Evolutionary conservation across 2,329 filamentous ascomycete species (phyloP).

Genomic region (Didymella pomorum): DNA sequence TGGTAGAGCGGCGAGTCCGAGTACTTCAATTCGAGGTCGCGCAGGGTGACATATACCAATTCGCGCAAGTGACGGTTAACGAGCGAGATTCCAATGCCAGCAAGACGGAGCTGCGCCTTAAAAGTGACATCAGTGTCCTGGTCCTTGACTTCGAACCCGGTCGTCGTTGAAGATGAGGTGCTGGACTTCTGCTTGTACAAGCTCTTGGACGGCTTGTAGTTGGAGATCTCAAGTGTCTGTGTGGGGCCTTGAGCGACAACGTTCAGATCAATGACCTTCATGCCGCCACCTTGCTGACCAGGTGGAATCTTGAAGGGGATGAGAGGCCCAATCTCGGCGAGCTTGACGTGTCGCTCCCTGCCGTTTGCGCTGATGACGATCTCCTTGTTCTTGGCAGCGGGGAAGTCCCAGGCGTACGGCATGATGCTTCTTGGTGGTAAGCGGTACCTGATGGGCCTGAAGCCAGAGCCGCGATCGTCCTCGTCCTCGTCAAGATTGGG

Average conservation of each 20-base stretch:
- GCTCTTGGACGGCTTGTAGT: constrained; percentile 92
- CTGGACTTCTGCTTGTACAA: constrained; percentile 77
- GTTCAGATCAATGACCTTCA: constrained; percentile 95
- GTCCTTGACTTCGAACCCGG: constrained; percentile 93
- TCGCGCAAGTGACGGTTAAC: constrained; percentile 93
- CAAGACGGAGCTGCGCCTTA: constrained; percentile 85
- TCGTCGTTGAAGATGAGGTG: constrained; percentile 65
- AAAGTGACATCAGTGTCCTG: constrained; percentile 88
- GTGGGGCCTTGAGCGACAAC: constrained; percentile 95
- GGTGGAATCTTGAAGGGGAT: constrained; percentile 89
- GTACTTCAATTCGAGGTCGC: constrained; percentile 89
- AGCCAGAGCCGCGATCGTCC: constrained; percentile 80
- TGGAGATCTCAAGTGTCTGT: constrained; percentile 91
- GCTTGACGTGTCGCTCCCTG: constrained; percentile 88
- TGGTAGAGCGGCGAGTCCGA: constrained; percentile 94
- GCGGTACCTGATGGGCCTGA: constrained; percentile 91
- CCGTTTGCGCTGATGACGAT: constrained; percentile 81
- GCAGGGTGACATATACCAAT: constrained; percentile 89
- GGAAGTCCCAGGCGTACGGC: constrained; percentile 99
- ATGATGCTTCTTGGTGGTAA: constrained; percentile 95
- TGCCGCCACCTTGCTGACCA: constrained; percentile 66
- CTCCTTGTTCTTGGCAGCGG: constrained; percentile 94
- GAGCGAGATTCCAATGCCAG: constrained; percentile 90
- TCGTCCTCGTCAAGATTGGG: constrained; percentile 94
- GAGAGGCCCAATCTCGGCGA: constrained; percentile 95